phyloP scores from a whole-genome alignment of 352 stramenopile species.

The Phytophthora brassicae region DNA sequence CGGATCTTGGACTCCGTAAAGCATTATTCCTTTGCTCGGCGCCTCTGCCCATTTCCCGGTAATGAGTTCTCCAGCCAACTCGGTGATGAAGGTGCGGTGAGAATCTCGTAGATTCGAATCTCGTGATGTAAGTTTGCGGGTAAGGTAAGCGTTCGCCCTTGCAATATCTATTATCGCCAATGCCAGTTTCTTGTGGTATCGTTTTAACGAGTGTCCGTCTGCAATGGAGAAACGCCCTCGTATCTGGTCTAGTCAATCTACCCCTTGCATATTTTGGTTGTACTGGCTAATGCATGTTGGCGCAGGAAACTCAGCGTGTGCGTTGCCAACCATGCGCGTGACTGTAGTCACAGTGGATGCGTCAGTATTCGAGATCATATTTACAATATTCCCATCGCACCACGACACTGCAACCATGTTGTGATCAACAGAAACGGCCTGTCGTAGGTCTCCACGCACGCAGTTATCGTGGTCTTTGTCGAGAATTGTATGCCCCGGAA shows the following conservation, averaged over 20 bases:
- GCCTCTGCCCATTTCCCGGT: too few relatives aligned
- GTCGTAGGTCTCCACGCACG: background rate
- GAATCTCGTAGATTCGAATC: too few relatives aligned
- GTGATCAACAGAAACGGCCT: background rate
- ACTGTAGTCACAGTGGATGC: background rate
- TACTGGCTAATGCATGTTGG: background rate
- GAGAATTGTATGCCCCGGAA: background rate
- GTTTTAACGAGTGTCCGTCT: background rate
- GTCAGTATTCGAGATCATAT: background rate
- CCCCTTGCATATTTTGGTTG: background rate
- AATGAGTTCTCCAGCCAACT: too few relatives aligned
- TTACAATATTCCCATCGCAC: background rate
- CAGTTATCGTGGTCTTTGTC: background rate
- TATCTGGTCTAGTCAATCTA: background rate
- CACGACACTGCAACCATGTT: background rate
- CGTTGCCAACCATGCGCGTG: background rate
- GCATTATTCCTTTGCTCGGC: too few relatives aligned
- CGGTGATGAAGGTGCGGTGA: too few relatives aligned
- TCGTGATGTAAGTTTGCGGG: too few relatives aligned
- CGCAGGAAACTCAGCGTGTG: background rate
- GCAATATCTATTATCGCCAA: too few relatives aligned
- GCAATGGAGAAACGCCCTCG: background rate
- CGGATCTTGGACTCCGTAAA: too few relatives aligned
- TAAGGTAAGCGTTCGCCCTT: too few relatives aligned
- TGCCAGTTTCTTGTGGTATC: constrained; percentile 2